Base-by-base conservation (phyloP, 768 basidiomycete species). In the Dacryopinax spathularia region DNA sequence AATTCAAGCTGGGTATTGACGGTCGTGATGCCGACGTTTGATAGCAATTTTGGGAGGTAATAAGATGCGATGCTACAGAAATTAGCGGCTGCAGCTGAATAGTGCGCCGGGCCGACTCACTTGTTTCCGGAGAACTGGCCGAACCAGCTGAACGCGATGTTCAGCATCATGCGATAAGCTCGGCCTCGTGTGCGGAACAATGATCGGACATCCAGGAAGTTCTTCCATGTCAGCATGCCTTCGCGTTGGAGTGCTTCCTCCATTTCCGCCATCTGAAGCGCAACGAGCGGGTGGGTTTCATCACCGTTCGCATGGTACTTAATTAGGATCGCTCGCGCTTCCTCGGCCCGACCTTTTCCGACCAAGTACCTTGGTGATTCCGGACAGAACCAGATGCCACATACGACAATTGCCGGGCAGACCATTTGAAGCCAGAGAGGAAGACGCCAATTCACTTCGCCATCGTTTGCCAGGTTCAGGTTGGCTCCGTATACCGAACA, bases 301-400 rank as follows among this genome's bases (percentile, higher is more conserved):
- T 61, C 41, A 1, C 83, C 82, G 63, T 85, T 83, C 0, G 81
- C 84, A 66, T 85, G 84, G 62, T 84, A 85, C 63, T 80, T 82
- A 18, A 73, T 77, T 22, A 85, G 75, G 43, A 82, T 76, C 0
- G 69, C 73, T 59, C 72, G 70, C 0, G 82, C 83, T 65, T 84
- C 82, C 0, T 75, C 75, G 1, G 71, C 71, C 15, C 83, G 78
- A 29, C 84, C 83, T 59, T 79, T 80, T 1, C 81, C 79, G 34
- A 85, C 75, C 2, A 86, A 18, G 25, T 56, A 56, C 3, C 48
- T 22, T 15, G 48, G 48, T 9, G 48, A 56, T 56, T 56, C 48
- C 25, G 48, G 48, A 29, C 48, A 56, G 48, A 56, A 56, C 48
- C 48, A 56, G 13, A 56, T 29, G 25, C 48, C 48, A 29, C 3